These are phyloP conservation scores for Candida oleophila DNA, from an alignment of 805 yeast species.

Conservation along the genomic window DNA sequence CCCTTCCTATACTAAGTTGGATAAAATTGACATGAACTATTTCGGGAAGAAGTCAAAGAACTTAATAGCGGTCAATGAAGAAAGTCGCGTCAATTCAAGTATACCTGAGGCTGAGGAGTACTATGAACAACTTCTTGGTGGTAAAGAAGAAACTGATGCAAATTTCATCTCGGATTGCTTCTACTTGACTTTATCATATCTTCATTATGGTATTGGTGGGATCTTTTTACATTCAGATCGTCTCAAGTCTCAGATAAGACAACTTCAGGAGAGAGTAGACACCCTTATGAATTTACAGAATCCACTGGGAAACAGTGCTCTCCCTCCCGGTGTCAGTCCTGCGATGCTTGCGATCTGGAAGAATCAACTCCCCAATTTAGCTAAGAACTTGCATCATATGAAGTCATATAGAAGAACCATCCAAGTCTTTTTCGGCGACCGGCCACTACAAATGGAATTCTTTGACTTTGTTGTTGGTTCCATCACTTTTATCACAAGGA, in stretches of 20 bases:
- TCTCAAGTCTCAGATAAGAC: conserved; percentile 47
- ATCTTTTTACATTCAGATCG: conserved; percentile 48
- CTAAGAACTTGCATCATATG: conserved; percentile 32
- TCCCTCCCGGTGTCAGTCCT: conserved; percentile 28
- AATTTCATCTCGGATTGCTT: conserved; percentile 94
- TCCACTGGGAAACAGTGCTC: conserved; percentile 10
- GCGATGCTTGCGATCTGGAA: conserved; percentile 20
- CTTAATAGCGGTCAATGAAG: conserved; percentile 69
- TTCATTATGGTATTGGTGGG: conserved; percentile 91
- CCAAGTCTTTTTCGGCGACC: conserved; percentile 59
- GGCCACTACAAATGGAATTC: conserved; percentile 58
- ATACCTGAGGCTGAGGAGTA: conserved; percentile 61
- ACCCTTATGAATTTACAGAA: conserved; percentile 32
- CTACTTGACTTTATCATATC: conserved; percentile 70
- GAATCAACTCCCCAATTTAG: conserved; percentile 49
- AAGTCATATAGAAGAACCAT: conserved; percentile 54
- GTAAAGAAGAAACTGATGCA: conserved; percentile 24
- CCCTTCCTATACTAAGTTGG: conserved; percentile 61
- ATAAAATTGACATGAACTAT: conserved; percentile 73
- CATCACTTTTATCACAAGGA: conserved; percentile 65
- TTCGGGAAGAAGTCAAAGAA: conserved; percentile 47
- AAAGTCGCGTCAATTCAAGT: conserved; percentile 80
- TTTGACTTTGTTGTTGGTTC: conserved; percentile 80
- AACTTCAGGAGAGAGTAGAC: conserved; percentile 48
- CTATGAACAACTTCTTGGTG: conserved; percentile 21